A percentile compares a stretch with the other conserved stretches of the same genome.
phyloP scores from a whole-genome alignment of 2,329 filamentous ascomycete genomes.

The Cladosporium sp. region DNA sequence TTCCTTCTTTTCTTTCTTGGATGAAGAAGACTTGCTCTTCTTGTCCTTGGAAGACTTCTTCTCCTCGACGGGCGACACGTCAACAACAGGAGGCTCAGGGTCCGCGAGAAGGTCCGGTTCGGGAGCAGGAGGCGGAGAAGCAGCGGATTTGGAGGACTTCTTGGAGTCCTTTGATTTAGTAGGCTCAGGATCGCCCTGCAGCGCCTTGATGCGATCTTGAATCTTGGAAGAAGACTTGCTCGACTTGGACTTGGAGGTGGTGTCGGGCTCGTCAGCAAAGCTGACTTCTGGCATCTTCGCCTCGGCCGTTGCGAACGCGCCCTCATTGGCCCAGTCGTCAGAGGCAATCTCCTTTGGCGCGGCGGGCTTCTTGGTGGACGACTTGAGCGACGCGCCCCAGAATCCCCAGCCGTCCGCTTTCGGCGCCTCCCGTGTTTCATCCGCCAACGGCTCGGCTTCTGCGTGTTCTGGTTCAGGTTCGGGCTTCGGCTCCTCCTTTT shows the following conservation, averaged over 20 bases:
- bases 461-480: constrained; percentile 17
- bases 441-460: constrained; percentile 16
- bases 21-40: constrained; percentile 12
- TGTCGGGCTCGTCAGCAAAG: constrained; percentile 36
- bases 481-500: constrained; percentile 29
- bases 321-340: constrained; percentile 39
- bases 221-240: constrained; percentile 43
- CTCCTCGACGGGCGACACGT: constrained; percentile 13
- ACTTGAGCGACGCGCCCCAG: constrained; percentile 44
- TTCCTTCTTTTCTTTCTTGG: constrained; percentile 15
- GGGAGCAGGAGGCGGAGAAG: constrained; percentile 16
- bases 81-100: constrained; percentile 8
- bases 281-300: constrained; percentile 42
- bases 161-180: constrained; percentile 17
- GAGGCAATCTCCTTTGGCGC: constrained; percentile 40
- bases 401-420: constrained; percentile 37
- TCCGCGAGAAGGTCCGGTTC: constrained; percentile 14
- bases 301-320: constrained; percentile 33
- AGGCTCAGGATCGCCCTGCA: constrained; percentile 34
- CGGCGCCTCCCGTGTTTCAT: constrained; percentile 16
- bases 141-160: constrained; percentile 9
- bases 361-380: constrained; percentile 40
- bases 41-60: constrained; percentile 18
- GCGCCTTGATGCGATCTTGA: constrained; percentile 50
- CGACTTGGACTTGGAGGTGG: constrained; percentile 38